phyloP scores from a whole-genome alignment of 441 rosid genomes.

The Manihot esculenta region DNA sequence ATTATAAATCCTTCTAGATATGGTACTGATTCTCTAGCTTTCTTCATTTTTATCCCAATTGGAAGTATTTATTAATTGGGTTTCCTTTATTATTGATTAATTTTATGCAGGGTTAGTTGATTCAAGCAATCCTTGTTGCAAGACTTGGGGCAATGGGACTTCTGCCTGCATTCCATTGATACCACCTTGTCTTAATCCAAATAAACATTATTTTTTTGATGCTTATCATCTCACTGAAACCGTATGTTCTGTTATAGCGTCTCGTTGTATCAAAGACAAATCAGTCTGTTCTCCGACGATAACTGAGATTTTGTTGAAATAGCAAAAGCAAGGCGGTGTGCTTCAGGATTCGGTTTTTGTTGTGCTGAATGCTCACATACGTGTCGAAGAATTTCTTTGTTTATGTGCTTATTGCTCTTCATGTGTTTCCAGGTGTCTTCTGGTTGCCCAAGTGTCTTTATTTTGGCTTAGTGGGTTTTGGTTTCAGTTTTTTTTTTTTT shows the following conservation, averaged over 20 bases:
- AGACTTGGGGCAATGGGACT: slow-evolving; percentile 46
- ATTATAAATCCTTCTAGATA: slow-evolving; percentile 38
- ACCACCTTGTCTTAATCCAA: slow-evolving; percentile 27
- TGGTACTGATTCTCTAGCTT: no score
- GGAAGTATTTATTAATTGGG: no score
- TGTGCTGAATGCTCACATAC: no score
- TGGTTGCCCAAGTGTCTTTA: no score
- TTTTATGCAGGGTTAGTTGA: slow-evolving; percentile 31
- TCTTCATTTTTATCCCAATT: neutral
- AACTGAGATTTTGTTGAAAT: slow-evolving; percentile 9
- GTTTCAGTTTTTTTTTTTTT: no score
- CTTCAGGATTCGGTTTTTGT: no score
- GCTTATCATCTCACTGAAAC: slow-evolving; percentile 43
- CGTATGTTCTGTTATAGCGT: slow-evolving; percentile 30
- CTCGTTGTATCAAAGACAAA: slow-evolving; percentile 26
- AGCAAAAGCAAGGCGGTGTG: no score
- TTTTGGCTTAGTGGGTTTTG: no score
- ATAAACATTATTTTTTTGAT: slow-evolving; percentile 45
- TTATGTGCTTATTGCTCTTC: no score
- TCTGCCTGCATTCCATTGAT: slow-evolving; percentile 41
- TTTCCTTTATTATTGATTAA: neutral
- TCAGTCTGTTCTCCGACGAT: slow-evolving; percentile 35
- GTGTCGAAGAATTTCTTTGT: no score
- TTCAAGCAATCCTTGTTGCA: slow-evolving; percentile 45
- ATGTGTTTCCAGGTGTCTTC: no score